Evolutionary conservation across 768 basidiomycete genomes (phyloP).

Genomic region (Leccinum arenicola): DNA sequence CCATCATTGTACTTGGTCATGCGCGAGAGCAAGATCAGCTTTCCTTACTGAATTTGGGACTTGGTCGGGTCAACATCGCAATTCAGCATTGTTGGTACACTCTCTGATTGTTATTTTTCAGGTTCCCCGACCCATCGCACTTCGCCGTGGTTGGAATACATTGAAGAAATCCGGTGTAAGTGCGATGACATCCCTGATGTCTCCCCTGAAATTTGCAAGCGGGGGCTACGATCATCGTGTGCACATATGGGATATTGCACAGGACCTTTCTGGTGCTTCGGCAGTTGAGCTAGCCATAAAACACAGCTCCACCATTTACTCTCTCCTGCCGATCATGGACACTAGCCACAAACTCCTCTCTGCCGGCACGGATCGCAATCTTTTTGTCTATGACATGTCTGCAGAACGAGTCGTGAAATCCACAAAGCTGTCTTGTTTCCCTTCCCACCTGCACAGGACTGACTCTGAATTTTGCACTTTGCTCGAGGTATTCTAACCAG

Average conservation of each 20-base stretch:
- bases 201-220: conserved; percentile 42
- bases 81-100: background rate
- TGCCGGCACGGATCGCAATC: conserved; percentile 47
- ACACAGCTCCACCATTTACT: conserved; percentile 43
- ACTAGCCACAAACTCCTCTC: conserved; percentile 46
- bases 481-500: conserved; percentile 38
- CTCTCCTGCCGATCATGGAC: conserved; percentile 42
- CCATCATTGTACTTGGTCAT: conserved; percentile 38
- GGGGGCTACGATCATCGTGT: conserved; percentile 50
- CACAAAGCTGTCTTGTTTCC: conserved; percentile 41
- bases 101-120: conserved; percentile 8
- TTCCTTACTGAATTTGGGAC: conserved; percentile 18
- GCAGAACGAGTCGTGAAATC: conserved; percentile 42
- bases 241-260: conserved; percentile 44
- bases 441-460: conserved; percentile 41
- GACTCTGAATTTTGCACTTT: conserved; percentile 39
- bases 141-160: conserved; percentile 31
- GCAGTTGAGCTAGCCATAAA: conserved; percentile 36
- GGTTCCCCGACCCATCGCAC: conserved; percentile 10
- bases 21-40: conserved; percentile 37
- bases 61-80: conserved; percentile 23
- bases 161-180: conserved; percentile 42
- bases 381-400: conserved; percentile 45
- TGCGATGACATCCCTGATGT: conserved; percentile 40
- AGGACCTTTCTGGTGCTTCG: conserved; percentile 32